These are phyloP conservation scores for Forsythia viridissima DNA, from an alignment of 257 asterid genomes.

Conservation along the genomic window DNA sequence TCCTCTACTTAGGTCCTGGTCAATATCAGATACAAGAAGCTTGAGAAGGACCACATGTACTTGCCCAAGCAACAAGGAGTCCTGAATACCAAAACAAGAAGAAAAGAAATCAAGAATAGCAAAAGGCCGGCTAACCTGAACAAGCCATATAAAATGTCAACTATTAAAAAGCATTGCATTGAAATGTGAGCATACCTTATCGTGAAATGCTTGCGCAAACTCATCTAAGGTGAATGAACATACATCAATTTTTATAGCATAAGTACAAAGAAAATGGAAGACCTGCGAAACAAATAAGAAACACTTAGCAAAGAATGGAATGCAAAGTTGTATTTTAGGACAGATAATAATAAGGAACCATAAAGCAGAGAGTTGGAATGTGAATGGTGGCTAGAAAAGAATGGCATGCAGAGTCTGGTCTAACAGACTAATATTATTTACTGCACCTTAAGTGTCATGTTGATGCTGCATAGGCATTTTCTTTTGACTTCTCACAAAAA, in stretches of 20 bases:
- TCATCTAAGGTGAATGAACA: conserved; percentile 80
- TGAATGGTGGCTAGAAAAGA: not conserved
- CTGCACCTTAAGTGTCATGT: not conserved
- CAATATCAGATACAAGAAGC: conserved; percentile 69
- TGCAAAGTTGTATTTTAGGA: not conserved
- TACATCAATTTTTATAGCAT: conserved; percentile 57
- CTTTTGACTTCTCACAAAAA: not conserved
- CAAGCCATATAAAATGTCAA: conserved; percentile 4
- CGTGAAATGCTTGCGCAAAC: conserved; percentile 79
- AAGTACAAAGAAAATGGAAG: conserved; percentile 80
- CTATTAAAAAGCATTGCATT: conserved; percentile 15
- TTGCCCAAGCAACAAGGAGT: conserved; percentile 84
- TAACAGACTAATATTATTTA: not conserved
- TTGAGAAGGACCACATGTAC: conserved; percentile 81
- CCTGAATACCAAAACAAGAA: conserved; percentile 49
- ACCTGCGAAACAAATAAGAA: conserved; percentile 51
- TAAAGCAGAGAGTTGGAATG: conserved; percentile 9
- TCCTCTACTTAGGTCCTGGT: conserved; percentile 61
- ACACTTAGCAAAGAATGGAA: conserved; percentile 19
- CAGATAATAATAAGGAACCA: not conserved
- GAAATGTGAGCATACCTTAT: conserved; percentile 56
- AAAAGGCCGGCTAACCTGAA: conserved; percentile 14
- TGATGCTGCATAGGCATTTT: conserved; percentile 3
- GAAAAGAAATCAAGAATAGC: conserved; percentile 22
- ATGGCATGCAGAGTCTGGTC: not conserved